Evolutionary conservation across 2,329 filamentous ascomycete species (phyloP).

Genomic region (Beauveria pseudobassiana): DNA sequence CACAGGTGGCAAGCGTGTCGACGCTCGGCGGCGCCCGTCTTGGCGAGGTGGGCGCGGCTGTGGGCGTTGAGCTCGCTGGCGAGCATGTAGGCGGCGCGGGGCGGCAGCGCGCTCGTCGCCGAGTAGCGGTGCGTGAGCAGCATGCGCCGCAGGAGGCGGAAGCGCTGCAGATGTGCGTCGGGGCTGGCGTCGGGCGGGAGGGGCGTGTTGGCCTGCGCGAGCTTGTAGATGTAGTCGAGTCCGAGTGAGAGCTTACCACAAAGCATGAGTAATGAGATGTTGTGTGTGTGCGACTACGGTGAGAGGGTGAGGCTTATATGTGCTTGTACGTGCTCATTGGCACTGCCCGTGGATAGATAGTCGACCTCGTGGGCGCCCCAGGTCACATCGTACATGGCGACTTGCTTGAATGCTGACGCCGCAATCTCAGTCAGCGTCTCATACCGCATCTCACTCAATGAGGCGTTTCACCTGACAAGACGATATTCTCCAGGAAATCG

Average conservation of each 20-base stretch:
- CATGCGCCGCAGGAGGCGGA: not conserved
- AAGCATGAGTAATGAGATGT: too few species aligned
- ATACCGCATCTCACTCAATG: not conserved
- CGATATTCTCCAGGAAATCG: slow-evolving; percentile 4
- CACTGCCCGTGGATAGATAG: not conserved
- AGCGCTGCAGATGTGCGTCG: not conserved
- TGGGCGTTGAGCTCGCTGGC: slow-evolving; percentile 1
- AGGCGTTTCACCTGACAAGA: not conserved
- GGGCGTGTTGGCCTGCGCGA: not conserved
- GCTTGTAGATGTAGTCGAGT: slow-evolving; percentile 3
- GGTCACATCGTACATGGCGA: not conserved
- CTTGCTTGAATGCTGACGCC: not conserved
- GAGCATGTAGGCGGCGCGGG: slow-evolving; percentile 2
- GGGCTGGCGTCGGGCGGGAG: not conserved
- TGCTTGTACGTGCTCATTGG: not conserved
- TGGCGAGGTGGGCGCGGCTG: not conserved
- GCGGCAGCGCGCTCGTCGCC: not conserved
- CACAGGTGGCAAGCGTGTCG: not conserved
- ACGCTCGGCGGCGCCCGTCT: not conserved
- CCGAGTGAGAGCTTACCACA: not conserved
- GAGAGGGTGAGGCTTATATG: not conserved
- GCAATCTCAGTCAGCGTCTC: not conserved
- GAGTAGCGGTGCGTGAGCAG: not conserved
- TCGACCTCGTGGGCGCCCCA: slow-evolving; percentile 5
- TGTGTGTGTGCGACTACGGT: too few species aligned